Base-by-base conservation (phyloP, 768 basidiomycete genomes). In the Suillus subaureus region DNA sequence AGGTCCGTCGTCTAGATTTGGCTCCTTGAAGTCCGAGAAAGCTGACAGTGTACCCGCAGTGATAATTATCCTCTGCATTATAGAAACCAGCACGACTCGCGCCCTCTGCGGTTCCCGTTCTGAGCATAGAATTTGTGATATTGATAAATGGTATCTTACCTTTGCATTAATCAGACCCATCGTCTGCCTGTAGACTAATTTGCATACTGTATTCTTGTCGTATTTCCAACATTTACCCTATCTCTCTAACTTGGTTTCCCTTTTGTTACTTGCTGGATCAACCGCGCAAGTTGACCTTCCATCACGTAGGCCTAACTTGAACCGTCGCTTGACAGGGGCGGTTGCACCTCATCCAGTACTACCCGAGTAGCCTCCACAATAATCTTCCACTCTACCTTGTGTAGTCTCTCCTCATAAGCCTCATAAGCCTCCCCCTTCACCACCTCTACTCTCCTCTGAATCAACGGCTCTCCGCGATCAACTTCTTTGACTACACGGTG, bases 401-500 rank as follows among this genome's bases (percentile, higher is more conserved):
- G 97, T 72, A 99, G 76, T 67, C 93, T 81, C 70, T 82, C 83
- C 72, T 94, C 93, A 68, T 94, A 89, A 39, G 80, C 82, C 66
- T 91, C 90, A 90, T 75, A 6, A n/a, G 85, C 75, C 69, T 99
- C 96, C 7, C 86, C 94, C 64, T 87, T 78, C 68, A 79, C 77
- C 62, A 96, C 88, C 69, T 85, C 84, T 2, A 99, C 86, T 73
- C 95, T 88, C 65, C 87, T 80, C 56, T 96, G 91, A 33, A 99
- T 76, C 45, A 99, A 70, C 0, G 97, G 95, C 70, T 93, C 89
- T 0, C 97, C 97, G 8, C 89, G 87, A 78, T 99, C 97, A 35
- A 99, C 96, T 72, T 96, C 93, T 68, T 88, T 89, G 42, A 99
- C 88, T 16, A 98, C 97, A 31, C 89, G 85, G 77, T 99, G 97